phyloP scores from a whole-genome alignment of 208 protist genomes.

The Phytomonas sp. region DNA sequence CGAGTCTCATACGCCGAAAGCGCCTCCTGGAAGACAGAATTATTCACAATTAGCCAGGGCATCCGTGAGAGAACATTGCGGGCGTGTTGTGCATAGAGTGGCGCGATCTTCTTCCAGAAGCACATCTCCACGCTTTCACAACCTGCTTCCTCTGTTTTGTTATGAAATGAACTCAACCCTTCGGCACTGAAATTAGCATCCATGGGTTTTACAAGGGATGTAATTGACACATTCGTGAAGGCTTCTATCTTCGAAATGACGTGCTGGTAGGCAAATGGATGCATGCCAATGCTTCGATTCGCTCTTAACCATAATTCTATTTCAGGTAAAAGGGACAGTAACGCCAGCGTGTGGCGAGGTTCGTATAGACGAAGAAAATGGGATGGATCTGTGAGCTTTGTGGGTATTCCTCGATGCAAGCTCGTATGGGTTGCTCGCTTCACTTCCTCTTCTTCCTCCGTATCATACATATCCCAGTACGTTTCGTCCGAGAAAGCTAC shows the following conservation, averaged over 20 bases:
- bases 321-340: conserved; percentile 21
- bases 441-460: background rate
- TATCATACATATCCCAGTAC: background rate
- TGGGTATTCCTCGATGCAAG: background rate
- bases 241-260: conserved; percentile 10
- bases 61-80: background rate
- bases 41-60: background rate
- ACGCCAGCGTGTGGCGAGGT: conserved; percentile 13
- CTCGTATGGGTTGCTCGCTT: conserved; percentile 6
- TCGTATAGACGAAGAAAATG: background rate
- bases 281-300: conserved; percentile 21
- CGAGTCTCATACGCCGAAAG: background rate
- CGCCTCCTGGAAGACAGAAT: background rate
- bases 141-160: background rate
- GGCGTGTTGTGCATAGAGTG: background rate
- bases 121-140: background rate
- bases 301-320: conserved; percentile 19
- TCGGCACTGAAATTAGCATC: background rate
- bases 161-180: background rate
- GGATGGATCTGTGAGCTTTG: background rate
- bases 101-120: background rate
- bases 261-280: conserved; percentile 16
- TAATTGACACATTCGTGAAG: background rate
- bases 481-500: background rate
- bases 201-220: background rate